These are phyloP conservation scores for Suhomyces chickasaworum DNA, from an alignment of 1,139 yeast genomes.

Conservation along the genomic window DNA sequence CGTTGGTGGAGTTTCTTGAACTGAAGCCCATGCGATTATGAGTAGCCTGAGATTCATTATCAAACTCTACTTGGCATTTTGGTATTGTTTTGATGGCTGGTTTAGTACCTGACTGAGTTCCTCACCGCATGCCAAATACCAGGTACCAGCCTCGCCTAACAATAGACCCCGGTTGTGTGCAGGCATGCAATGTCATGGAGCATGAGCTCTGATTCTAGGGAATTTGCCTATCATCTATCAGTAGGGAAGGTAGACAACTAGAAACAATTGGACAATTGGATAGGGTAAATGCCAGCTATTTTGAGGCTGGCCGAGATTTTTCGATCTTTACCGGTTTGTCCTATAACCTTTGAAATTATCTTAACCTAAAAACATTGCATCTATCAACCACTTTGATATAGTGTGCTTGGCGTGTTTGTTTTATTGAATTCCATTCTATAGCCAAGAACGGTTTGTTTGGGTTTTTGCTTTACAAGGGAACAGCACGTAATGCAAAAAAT, in stretches of 20 bases:
- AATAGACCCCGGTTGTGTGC: background rate
- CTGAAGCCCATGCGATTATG: background rate
- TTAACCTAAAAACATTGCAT: too few species aligned
- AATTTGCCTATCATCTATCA: too few species aligned
- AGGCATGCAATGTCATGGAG: background rate
- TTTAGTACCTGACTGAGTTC: background rate
- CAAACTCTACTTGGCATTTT: background rate
- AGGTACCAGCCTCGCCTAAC: background rate
- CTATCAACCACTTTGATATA: too few species aligned
- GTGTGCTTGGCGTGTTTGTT: too few species aligned
- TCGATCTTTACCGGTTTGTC: too few species aligned
- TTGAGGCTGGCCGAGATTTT: background rate
- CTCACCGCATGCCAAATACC: background rate
- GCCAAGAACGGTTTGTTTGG: background rate
- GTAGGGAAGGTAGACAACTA: too few species aligned
- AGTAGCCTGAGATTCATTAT: too few species aligned
- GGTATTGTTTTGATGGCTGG: background rate
- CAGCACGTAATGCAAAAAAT: slow-evolving; percentile 24
- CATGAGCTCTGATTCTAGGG: background rate
- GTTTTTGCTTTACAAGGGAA: background rate
- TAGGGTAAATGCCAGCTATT: background rate
- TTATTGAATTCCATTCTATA: background rate
- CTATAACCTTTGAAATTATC: too few species aligned
- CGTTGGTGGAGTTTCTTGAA: background rate
- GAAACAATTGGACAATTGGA: too few species aligned